These are phyloP conservation scores for Yamadazyma membranifaciens DNA, from an alignment of 1,139 yeast species.

Conservation along the genomic window DNA sequence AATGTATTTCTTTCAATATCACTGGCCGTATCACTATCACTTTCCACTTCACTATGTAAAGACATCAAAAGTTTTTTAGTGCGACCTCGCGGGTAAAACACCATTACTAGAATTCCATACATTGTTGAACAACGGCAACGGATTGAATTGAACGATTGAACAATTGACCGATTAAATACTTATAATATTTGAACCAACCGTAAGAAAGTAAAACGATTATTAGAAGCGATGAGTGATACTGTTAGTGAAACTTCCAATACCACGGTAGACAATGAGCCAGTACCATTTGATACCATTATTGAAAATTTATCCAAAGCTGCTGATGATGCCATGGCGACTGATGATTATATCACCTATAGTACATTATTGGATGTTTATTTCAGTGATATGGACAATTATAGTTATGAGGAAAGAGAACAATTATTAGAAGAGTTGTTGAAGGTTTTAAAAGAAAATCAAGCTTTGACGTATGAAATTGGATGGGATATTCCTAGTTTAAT, in stretches of 20 bases:
- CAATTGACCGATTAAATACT: background rate
- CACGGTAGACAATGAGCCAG: conserved; percentile 21
- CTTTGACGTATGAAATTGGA: conserved; percentile 67
- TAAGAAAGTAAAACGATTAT: background rate
- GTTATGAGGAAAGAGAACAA: conserved; percentile 47
- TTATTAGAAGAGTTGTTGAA: conserved; percentile 41
- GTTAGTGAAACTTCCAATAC: conserved; percentile 5
- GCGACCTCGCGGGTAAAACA: background rate
- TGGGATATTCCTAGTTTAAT: conserved; percentile 83
- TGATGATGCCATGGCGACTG: conserved; percentile 37
- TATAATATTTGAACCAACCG: background rate
- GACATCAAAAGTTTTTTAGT: conserved; percentile 1
- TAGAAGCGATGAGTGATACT: conserved; percentile 6
- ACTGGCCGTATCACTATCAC: background rate
- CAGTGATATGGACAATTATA: conserved; percentile 44
- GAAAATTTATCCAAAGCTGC: conserved; percentile 33
- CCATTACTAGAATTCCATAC: background rate
- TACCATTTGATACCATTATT: conserved; percentile 27
- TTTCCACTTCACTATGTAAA: conserved; percentile 5
- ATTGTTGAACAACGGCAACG: background rate
- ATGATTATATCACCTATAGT: conserved; percentile 69
- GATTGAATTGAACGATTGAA: too few relatives aligned
- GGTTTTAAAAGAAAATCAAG: conserved; percentile 32
- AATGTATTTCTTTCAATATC: background rate
- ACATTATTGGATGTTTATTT: conserved; percentile 67